Conservation (phyloP, 306 rosid species). For the Alnus glutinosa region DNA sequence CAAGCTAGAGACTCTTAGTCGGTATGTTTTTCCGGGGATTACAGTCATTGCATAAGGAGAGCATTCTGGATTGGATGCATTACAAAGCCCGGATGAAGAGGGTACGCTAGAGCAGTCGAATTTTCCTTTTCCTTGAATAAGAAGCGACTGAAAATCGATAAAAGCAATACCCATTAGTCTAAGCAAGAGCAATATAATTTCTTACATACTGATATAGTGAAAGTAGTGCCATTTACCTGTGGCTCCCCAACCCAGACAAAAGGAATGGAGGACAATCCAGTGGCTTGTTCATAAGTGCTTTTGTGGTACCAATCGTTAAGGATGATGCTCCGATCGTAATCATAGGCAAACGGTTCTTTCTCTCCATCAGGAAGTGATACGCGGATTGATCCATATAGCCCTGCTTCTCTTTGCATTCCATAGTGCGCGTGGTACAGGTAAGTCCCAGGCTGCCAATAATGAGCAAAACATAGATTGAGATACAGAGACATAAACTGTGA, state of each 20-base stretch:
- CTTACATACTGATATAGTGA: no score
- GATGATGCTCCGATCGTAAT: conserved; percentile 71
- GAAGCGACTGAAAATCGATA: conserved; percentile 56
- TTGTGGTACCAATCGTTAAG: conserved; percentile 85
- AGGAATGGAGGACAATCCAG: conserved; percentile 55
- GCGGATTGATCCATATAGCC: conserved; percentile 67
- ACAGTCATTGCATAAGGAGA: conserved; percentile 52
- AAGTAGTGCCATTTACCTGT: conserved; percentile 39
- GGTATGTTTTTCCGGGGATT: conserved; percentile 63
- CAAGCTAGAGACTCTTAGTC: conserved; percentile 67
- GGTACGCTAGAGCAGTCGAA: conserved; percentile 58
- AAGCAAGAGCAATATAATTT: not conserved
- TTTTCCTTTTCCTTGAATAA: conserved; percentile 81
- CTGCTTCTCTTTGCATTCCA: conserved; percentile 92
- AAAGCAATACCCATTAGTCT: not conserved
- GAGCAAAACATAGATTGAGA: not conserved
- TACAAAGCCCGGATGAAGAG: conserved; percentile 47
- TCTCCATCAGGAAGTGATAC: conserved; percentile 56
- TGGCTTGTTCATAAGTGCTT: conserved; percentile 62
- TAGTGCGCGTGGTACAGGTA: conserved; percentile 87
- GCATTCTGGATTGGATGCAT: conserved; percentile 60
- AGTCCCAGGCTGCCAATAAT: conserved; percentile 67
- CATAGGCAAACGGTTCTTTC: conserved; percentile 75
- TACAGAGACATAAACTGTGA: not conserved
- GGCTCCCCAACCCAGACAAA: conserved; percentile 75